These are phyloP conservation scores for Fusarium domesticum DNA, from an alignment of 2,329 filamentous ascomycete genomes.

Conservation along the genomic window DNA sequence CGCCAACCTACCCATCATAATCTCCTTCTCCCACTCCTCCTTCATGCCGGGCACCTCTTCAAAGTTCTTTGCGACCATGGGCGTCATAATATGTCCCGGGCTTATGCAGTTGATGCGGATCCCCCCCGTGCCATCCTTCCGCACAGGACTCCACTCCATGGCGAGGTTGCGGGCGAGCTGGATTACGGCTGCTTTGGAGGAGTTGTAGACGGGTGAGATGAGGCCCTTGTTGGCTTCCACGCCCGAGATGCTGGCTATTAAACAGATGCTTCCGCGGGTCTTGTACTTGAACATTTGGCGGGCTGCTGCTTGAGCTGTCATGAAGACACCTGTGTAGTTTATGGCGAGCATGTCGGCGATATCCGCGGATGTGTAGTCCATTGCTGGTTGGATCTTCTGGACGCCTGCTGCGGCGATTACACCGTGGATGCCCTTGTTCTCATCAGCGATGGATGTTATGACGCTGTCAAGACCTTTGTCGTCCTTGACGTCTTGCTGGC, in stretches of 20 bases:
- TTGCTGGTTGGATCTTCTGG: constrained; percentile 64
- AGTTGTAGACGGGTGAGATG: constrained; percentile 64
- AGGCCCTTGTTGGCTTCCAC: constrained; percentile 56
- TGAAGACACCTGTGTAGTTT: constrained; percentile 58
- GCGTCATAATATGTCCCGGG: constrained; percentile 65
- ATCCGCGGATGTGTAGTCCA: constrained; percentile 60
- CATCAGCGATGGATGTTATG: constrained; percentile 57
- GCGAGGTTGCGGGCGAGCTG: constrained; percentile 62
- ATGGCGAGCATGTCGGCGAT: constrained; percentile 64
- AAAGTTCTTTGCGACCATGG: constrained; percentile 72
- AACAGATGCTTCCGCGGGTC: constrained; percentile 52
- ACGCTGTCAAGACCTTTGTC: constrained; percentile 55
- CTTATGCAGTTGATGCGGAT: constrained; percentile 69
- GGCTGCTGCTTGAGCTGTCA: constrained; percentile 39
- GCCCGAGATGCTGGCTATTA: constrained; percentile 57
- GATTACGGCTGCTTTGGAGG: constrained; percentile 62
- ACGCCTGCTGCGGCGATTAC: constrained; percentile 67
- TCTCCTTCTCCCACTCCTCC: constrained; percentile 65
- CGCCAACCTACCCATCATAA: constrained; percentile 66
- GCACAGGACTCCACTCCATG: constrained; percentile 56
- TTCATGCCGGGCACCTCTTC: constrained; percentile 60
- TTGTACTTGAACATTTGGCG: constrained; percentile 56
- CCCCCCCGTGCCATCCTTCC: constrained; percentile 43
- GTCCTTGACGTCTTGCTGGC: constrained; percentile 65
- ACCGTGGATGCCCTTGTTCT: constrained; percentile 62